phyloP scores from a whole-genome alignment of 1,284 basidiomycete genomes.

The Ganoderma boninense region DNA sequence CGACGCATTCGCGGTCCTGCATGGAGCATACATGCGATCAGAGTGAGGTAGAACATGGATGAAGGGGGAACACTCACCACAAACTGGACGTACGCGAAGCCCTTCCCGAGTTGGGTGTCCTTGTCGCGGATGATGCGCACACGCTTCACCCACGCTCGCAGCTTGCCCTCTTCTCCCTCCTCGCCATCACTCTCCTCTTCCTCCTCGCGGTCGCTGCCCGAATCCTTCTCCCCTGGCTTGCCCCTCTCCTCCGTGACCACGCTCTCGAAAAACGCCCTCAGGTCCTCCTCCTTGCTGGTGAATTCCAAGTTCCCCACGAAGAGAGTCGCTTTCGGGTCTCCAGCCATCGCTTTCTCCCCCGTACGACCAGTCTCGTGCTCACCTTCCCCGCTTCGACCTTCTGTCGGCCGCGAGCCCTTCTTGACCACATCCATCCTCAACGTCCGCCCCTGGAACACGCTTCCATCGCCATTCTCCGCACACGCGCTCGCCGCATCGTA shows the following conservation, averaged over 20 bases:
- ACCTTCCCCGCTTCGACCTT: background rate
- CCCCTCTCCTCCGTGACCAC: conserved; percentile 83
- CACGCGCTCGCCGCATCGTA: conserved; percentile 75
- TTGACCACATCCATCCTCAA: conserved; percentile 79
- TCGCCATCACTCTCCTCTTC: conserved; percentile 38
- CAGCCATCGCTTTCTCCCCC: conserved; percentile 34
- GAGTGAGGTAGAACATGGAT: conserved; percentile 8
- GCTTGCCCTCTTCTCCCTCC: conserved; percentile 39
- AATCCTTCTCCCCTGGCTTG: conserved; percentile 41
- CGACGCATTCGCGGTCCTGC: conserved; percentile 89
- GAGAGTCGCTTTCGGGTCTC: conserved; percentile 83
- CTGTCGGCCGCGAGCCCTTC: conserved; percentile 41
- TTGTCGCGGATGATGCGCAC: conserved; percentile 92
- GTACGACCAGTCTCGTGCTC: background rate
- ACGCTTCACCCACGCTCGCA: conserved; percentile 76
- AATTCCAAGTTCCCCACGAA: conserved; percentile 97
- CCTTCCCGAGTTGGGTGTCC: conserved; percentile 97
- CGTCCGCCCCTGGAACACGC: conserved; percentile 77
- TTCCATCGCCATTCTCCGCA: conserved; percentile 74
- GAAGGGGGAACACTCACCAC: conserved; percentile 58
- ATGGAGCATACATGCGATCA: conserved; percentile 11
- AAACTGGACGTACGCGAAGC: conserved; percentile 95
- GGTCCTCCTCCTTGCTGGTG: conserved; percentile 89
- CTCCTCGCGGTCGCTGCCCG: conserved; percentile 35
- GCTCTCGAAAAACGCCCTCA: conserved; percentile 88